Evolutionary conservation across 2,329 filamentous ascomycete species (phyloP), one percentile per base, ranked within the genome.

Genomic region (Chaetomium olivaceum): DNA sequence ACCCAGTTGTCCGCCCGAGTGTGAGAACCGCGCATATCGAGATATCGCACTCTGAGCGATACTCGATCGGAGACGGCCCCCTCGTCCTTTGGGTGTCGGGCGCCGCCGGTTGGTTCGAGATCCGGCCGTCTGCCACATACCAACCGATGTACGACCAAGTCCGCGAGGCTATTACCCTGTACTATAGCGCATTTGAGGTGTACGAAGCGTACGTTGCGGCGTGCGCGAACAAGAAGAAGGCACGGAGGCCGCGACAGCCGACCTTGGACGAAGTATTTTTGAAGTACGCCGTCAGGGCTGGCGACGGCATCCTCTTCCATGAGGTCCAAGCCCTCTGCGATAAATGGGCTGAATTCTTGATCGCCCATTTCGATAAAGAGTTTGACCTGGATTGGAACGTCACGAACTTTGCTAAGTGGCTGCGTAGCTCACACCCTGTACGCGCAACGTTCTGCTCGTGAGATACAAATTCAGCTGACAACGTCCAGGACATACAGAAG

Each of bases 21-120:
- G 67, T 73, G 33, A 76, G 72, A 56, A 69, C 73, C 1, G 72
- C 75, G n/a, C 73, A 78, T 52, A 81, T 91, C 67, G 84, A 89
- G 69, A 80, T 91, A 61, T 76, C 79, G n/a, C 77, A 81, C 39
- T 81, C 80, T 27, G 68, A 70, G 2, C 72, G 74, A 36, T 87
- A 85, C 71, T 85, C 87, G 14, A 85, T 89, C 36, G 84, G 84
- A 56, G 77, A 79, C 16, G 82, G 85, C 59, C 82, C 81, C 0
- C 79, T 81, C 21, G 81, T 85, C 4, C 80, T 85, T 33, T 92
- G 90, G 90, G 87, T 89, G 1, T 80, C 82, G 33, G 87, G 87
- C 46, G 75, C 80, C 62, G 83, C 87, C 14, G 89, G 89, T 54
- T 92, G 89, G 88, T 91, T 87, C 73, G 85, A 89, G 72, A 82